Evolutionary conservation across 140 eudicot species (phyloP).

Genomic region (Oenanthe javanica): DNA sequence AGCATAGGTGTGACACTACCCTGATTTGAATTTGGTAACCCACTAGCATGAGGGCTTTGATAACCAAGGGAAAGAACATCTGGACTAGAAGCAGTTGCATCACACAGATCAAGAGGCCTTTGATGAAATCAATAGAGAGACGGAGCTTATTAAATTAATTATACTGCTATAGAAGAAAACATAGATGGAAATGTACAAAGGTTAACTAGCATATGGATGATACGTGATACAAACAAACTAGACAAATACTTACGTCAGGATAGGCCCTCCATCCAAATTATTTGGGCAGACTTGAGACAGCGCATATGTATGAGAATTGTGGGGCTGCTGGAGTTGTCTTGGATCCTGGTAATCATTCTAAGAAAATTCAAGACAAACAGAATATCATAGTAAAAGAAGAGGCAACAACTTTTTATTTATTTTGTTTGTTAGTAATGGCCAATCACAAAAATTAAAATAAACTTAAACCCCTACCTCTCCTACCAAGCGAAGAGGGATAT

Average conservation of each 20-base stretch:
- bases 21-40: conserved; percentile 39
- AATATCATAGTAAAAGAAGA: conserved; percentile 3
- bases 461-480: neutral
- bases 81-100: conserved; percentile 45
- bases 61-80: conserved; percentile 44
- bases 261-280: conserved; percentile 58
- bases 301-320: conserved; percentile 61
- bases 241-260: conserved; percentile 59
- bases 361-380: conserved; percentile 6
- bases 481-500: neutral
- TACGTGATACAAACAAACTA: neutral
- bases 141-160: neutral
- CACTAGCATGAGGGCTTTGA: conserved; percentile 53
- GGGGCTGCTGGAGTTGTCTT: conserved; percentile 60
- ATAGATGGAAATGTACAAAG: neutral
- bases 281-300: conserved; percentile 81
- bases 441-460: neutral
- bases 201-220: neutral
- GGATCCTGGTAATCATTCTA: conserved; percentile 52
- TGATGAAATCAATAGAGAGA: neutral
- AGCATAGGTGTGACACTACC: conserved; percentile 29
- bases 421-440: neutral
- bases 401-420: neutral
- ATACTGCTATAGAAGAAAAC: neutral
- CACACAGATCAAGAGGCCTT: conserved; percentile 84